Evolutionary conservation across 2,329 filamentous ascomycete genomes (phyloP).

Genomic region (Xylaria sp.): DNA sequence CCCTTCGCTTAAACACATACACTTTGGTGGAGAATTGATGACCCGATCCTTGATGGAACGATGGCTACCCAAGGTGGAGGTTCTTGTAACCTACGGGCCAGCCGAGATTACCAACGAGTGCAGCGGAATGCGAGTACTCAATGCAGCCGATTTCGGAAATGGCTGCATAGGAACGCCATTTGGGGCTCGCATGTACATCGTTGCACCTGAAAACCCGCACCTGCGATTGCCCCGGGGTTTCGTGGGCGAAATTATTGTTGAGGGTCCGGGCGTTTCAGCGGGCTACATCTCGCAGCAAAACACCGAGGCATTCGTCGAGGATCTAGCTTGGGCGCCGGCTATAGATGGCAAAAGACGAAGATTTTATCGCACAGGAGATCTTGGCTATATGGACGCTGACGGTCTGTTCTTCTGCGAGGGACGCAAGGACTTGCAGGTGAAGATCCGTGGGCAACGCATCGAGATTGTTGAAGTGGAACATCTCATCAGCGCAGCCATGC

Average conservation of each 20-base stretch:
- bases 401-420: slow-evolving; percentile 1
- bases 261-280: not conserved
- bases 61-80: not conserved
- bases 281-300: not conserved
- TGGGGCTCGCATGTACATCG: not conserved
- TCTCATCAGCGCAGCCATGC: not conserved
- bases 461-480: not conserved
- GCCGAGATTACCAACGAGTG: not conserved
- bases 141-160: not conserved
- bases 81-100: not conserved
- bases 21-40: not conserved
- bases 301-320: not conserved
- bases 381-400: not conserved
- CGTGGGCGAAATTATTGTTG: not conserved
- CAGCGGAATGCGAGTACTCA: not conserved
- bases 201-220: not conserved
- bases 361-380: not conserved
- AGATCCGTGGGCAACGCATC: not conserved
- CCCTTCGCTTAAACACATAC: not conserved
- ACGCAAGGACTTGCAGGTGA: not conserved
- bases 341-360: not conserved
- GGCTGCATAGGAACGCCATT: not conserved
- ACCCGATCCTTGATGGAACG: not conserved
- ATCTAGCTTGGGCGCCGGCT: not conserved
- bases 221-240: not conserved